Conservation (phyloP, 208 protist species). For the Dictyostelium gargantuum region DNA sequence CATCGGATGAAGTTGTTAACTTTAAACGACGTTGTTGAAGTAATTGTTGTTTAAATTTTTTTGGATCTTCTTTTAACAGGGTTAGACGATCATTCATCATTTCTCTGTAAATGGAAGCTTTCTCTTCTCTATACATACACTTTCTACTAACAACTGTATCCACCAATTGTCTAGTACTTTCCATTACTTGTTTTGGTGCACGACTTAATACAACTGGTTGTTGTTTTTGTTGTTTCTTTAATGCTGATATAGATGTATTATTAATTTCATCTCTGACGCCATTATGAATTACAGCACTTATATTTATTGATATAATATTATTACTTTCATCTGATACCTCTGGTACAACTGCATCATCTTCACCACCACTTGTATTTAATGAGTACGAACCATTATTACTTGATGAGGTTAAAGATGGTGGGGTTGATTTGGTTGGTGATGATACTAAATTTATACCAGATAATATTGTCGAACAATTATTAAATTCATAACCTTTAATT, state of each 20-base stretch:
- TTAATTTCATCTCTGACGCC: not conserved
- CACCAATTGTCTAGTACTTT: constrained; percentile 6
- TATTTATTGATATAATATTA: not conserved
- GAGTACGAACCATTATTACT: not conserved
- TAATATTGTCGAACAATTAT: not conserved
- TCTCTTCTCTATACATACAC: constrained; percentile 1
- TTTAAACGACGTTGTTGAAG: constrained; percentile 27
- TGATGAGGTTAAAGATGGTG: too few relatives aligned
- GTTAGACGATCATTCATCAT: constrained; percentile 1
- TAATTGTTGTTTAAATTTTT: constrained; percentile 26
- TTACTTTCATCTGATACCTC: not conserved
- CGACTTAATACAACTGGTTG: not conserved
- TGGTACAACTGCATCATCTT: not conserved
- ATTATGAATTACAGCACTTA: not conserved
- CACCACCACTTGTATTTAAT: not conserved
- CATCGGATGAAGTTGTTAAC: not conserved
- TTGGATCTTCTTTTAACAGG: not conserved
- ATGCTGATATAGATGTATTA: not conserved
- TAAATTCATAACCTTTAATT: not conserved
- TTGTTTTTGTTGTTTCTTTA: not conserved
- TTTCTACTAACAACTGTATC: constrained; percentile 16
- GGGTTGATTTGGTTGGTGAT: not conserved
- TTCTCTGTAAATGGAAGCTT: not conserved
- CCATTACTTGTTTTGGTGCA: constrained; percentile 21
- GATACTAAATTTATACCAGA: not conserved